Evolutionary conservation across 345 rosid genomes (phyloP).

Genomic region (Eucalyptus melliodora): DNA sequence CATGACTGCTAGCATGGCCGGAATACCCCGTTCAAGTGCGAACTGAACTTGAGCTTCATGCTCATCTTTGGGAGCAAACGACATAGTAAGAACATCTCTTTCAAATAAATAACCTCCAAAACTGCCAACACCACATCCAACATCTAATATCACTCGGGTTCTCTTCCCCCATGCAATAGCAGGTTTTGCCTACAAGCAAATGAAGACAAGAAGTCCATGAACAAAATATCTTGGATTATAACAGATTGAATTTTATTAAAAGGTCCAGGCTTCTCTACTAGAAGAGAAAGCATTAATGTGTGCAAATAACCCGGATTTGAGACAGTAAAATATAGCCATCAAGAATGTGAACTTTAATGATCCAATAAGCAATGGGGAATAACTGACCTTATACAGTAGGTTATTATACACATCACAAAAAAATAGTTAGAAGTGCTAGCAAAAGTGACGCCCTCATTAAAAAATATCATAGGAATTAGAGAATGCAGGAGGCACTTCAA

Average conservation of each 20-base stretch:
- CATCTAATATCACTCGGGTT: constrained; percentile 9
- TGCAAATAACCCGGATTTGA: not conserved
- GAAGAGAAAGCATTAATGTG: not conserved
- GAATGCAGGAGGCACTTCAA: not conserved
- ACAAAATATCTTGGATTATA: not conserved
- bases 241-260: not conserved
- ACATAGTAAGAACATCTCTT: constrained; percentile 8
- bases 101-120: constrained; percentile 9
- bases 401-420: not conserved
- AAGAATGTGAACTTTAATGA: not conserved
- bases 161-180: constrained; percentile 7
- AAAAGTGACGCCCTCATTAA: not conserved
- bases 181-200: not conserved
- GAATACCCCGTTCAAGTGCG: constrained; percentile 11
- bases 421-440: not conserved
- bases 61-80: constrained; percentile 13
- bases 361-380: not conserved
- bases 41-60: constrained; percentile 18
- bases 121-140: constrained; percentile 15
- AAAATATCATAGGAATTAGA: not conserved
- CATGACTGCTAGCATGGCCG: constrained; percentile 8
- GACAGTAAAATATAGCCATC: not conserved
- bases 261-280: not conserved
- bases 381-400: not conserved
- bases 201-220: not conserved